Evolutionary conservation across 108 stramenopile species (phyloP).

Genomic region (Phaeodactylum tricornutum): DNA sequence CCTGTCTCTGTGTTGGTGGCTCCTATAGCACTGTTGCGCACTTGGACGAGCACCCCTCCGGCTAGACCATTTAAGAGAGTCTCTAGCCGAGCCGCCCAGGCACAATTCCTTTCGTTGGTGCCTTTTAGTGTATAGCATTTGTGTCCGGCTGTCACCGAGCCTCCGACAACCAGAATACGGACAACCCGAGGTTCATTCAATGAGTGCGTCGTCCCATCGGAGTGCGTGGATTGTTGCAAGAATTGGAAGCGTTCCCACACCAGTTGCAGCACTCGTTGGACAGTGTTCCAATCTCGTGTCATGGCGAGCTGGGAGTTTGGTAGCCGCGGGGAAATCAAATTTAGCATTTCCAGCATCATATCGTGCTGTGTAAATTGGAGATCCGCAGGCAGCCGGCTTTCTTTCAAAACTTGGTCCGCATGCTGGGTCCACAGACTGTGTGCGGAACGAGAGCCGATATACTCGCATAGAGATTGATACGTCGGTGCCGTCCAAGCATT

Average conservation of each 20-base stretch:
- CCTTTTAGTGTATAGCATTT: slow-evolving; percentile 28
- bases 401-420: slow-evolving; percentile 9
- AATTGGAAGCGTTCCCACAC: slow-evolving; percentile 2
- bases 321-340: slow-evolving; percentile 23
- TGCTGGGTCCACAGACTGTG: slow-evolving; percentile 23
- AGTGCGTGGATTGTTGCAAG: background rate
- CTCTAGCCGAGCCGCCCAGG: slow-evolving; percentile 52
- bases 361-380: slow-evolving; percentile 15
- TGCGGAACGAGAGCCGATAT: too few species aligned
- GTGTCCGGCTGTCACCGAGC: slow-evolving; percentile 63
- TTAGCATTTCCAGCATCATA: slow-evolving; percentile 21
- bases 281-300: slow-evolving; percentile 6
- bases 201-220: background rate
- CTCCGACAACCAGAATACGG: slow-evolving; percentile 65
- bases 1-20: slow-evolving; percentile 67
- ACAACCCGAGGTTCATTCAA: slow-evolving; percentile 3
- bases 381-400: slow-evolving; percentile 20
- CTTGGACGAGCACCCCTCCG: slow-evolving; percentile 29
- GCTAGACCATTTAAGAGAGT: slow-evolving; percentile 17
- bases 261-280: slow-evolving; percentile 15
- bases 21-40: slow-evolving; percentile 54
- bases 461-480: too few species aligned
- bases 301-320: slow-evolving; percentile 15
- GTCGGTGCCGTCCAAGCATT: too few species aligned
- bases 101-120: slow-evolving; percentile 24